Evolutionary conservation across 441 rosid genomes (phyloP).

Genomic region (Metrosideros polymorpha): DNA sequence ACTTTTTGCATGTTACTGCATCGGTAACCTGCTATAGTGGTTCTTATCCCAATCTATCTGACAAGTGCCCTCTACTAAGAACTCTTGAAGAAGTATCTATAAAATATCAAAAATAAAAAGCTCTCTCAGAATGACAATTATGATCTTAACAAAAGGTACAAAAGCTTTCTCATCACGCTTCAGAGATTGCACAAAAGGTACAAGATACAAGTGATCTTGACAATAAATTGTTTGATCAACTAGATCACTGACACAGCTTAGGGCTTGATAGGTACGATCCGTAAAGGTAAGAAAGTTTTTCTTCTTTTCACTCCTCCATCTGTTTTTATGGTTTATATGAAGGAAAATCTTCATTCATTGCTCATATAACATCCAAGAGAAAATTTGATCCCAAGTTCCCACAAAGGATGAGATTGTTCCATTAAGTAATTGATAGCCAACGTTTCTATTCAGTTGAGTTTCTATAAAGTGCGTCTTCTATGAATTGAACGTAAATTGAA

Average conservation of each 20-base stretch:
- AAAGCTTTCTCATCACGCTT: background rate
- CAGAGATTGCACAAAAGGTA: background rate
- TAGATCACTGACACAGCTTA: background rate
- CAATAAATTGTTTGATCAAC: background rate
- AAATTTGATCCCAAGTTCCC: background rate
- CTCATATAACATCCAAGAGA: background rate
- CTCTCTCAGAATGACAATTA: background rate
- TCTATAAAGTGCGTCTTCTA: background rate
- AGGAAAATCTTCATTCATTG: background rate
- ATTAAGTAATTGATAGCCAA: background rate
- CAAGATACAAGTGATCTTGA: background rate
- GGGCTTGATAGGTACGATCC: background rate
- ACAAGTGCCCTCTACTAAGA: background rate
- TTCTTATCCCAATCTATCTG: background rate
- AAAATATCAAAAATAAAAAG: background rate
- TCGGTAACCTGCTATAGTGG: background rate
- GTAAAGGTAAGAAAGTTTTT: background rate
- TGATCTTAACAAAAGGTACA: background rate
- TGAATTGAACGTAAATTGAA: background rate
- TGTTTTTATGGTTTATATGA: background rate
- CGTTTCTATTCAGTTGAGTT: background rate
- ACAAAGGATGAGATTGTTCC: background rate
- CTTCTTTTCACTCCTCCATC: background rate
- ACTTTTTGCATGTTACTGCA: background rate
- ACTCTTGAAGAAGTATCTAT: background rate